Evolutionary conservation across 345 rosid species (phyloP), one percentile per base, ranked within the genome.

Genomic region (Cardiospermum halicacabum): DNA sequence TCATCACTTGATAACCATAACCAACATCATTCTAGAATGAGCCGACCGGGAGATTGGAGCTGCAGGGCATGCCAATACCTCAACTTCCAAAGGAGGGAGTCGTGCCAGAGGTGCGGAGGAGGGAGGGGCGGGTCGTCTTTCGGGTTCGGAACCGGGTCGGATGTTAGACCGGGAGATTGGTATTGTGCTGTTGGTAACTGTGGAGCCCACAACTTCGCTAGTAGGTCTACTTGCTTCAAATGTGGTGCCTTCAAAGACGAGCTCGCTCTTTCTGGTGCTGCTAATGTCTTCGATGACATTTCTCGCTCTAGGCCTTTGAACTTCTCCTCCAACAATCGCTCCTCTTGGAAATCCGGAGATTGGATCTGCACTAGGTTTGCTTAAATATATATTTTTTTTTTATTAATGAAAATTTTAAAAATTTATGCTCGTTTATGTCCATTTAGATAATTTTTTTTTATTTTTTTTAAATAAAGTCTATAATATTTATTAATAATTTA

Each of bases 81-180:
- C 61, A 91, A 91, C 88, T 91, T 91, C 80, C 96, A 91, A 63
- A 74, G 96, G 70, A 82, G 97, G 37, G 96, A 86, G 39, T 77
- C 91, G 1, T 91, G 97, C 81, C 97, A 84, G 65, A 80, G 92
- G 5, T 91, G 97, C 58, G 81, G 85, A 10, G 81, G 83, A 28
- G 84, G 82, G 27, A 67, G 91, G 59, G 68, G 74, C 3, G 85
- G 86, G 51, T 61, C 95, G 0, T 82, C 92, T 0, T 80, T 87
- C 21, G 95, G 89, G 28, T 89, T 85, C 72, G 69, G 75, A 48
- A 77, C 89, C 7, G 98, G 96, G 37, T 86, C 97, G 16, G 98
- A 93, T 53, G 96, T 93, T 60, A 80, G 97, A 62, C 96, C 94
- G 0, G 98, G 98, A 15, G 97, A 90, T 65, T 93, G 98, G 98